Evolutionary conservation across 805 yeast species (phyloP), one percentile per base, ranked within the genome.

Genomic region (Debaryomyces maramus): DNA sequence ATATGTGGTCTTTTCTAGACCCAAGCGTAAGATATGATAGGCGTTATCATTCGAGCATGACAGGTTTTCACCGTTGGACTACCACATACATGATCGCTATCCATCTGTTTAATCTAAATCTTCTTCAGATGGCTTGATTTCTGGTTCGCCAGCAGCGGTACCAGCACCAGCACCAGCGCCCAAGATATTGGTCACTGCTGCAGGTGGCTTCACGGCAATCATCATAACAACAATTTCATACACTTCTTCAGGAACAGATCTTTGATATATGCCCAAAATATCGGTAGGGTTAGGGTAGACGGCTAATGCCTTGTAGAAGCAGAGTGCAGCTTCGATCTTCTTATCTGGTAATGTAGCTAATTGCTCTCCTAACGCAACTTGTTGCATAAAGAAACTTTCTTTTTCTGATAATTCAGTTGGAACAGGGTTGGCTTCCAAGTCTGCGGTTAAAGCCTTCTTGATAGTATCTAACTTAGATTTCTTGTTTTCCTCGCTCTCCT

Each of bases 261-360:
- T 85, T 72, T 91, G 97, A 70, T 88, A 91, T 55, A 91, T 82
- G 37, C 84, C 85, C 60, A 93, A 75, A 53, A 93, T 80, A 56
- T 88, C 97, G 41, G 95, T 83, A 44, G 99, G 99, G 64, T 85
- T 84, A 46, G 99, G 98, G 65, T 90, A 91, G 36, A 89, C 90
- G 30, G 88, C 79, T 59, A 93, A 75, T 10, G 97, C 98, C 65
- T 88, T 86, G 78, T 93, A 93, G 77, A 89, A 93, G 51, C 83
- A 78, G 51, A 90, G 73, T 27, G 99, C 98, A 32, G 97, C 83
- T 44, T 84, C 88, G 48, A 85, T 66, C 62, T 85, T 88, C 51
- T 78, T 75, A 48, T 82, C 84, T 46, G 85, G 81, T 23, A 69
- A 58, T 48, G 77, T 71, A 47, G 88, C 78, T 52, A 86, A 72